Conservation (phyloP, 805 yeast species). For the Candida sphagnicola region DNA sequence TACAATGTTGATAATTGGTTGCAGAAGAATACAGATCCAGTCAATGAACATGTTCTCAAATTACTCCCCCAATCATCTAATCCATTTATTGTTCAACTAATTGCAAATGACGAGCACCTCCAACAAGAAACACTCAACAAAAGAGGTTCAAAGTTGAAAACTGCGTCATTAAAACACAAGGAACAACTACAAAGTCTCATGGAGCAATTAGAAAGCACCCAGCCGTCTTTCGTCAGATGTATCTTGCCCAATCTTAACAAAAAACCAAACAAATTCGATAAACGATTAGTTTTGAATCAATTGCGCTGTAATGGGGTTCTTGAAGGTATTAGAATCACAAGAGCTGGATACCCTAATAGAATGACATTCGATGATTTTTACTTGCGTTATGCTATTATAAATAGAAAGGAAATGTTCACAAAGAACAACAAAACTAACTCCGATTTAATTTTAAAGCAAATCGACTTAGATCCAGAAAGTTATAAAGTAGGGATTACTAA, state of each 20-base stretch:
- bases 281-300: slow-evolving; percentile 77
- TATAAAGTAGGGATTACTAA: slow-evolving; percentile 71
- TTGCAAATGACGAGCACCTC: slow-evolving; percentile 35
- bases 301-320: slow-evolving; percentile 94
- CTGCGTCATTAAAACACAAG: slow-evolving; percentile 86
- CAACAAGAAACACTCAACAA: slow-evolving; percentile 24
- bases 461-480: slow-evolving; percentile 54
- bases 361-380: slow-evolving; percentile 79
- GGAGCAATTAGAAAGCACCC: slow-evolving; percentile 70
- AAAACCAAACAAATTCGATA: slow-evolving; percentile 67
- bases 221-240: slow-evolving; percentile 96
- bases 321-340: slow-evolving; percentile 95
- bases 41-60: slow-evolving; percentile 68
- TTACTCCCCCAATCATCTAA: slow-evolving; percentile 58
- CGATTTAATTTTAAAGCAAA: slow-evolving; percentile 59
- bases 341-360: slow-evolving; percentile 96
- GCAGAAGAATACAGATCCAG: slow-evolving; percentile 90
- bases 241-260: slow-evolving; percentile 85
- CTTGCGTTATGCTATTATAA: slow-evolving; percentile 68
- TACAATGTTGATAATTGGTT: slow-evolving; percentile 91
- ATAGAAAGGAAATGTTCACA: slow-evolving; percentile 42
- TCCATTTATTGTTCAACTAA: slow-evolving; percentile 52
- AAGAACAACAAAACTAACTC: slow-evolving; percentile 61
- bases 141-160: slow-evolving; percentile 39
- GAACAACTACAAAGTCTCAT: slow-evolving; percentile 74